Base-by-base conservation (phyloP, 116 monocot species). In the Papilionanthe hybrid region DNA sequence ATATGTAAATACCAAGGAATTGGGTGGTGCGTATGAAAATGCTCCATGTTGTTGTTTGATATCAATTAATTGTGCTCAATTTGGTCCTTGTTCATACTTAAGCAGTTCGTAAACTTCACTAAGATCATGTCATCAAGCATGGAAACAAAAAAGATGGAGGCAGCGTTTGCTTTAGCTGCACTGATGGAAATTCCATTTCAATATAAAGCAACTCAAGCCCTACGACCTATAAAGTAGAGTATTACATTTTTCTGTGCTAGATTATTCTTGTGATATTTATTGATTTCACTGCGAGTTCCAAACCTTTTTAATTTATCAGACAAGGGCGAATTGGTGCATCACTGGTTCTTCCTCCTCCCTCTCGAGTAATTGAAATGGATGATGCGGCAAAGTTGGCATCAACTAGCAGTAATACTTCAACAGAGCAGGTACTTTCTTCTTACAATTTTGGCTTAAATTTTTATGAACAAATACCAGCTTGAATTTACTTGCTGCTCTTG, bases 111-210 rank as follows among this genome's bases (percentile, higher is more conserved):
- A 29, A 89, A 96, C 83, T 96, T 96, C 79, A 93, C 96, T 10
- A 85, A 90, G 74, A 90, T 96, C 72, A 93, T 92, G 96, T 89
- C 88, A 37, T 57, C 88, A 55, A 82, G 85, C 63, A 83, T 79
- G 79, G 86, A 86, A 27, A 82, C 78, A 76, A 53, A 80, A 75
- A 93, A 89, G 80, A 93, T 92, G 77, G 93, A 93, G 80, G 85
- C 96, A 63, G 86, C 92, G 15, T 96, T 96, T 86, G 94, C 92
- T 72, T 92, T 94, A 66, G 92, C 92, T 78, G 94, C 94, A 43
- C 90, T 96, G 45, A 96, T 96, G 96, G 96, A 96, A 83, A 92
- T 96, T 78, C 96, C 96, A 22, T 84, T 88, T 79, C 96, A 96
- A 71, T 96, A 90, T 80, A 92, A 73, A 87, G 89, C 89, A 27